Evolutionary conservation across 2,329 filamentous ascomycete genomes (phyloP).

Genomic region (Cladosporium sphaerospermum): DNA sequence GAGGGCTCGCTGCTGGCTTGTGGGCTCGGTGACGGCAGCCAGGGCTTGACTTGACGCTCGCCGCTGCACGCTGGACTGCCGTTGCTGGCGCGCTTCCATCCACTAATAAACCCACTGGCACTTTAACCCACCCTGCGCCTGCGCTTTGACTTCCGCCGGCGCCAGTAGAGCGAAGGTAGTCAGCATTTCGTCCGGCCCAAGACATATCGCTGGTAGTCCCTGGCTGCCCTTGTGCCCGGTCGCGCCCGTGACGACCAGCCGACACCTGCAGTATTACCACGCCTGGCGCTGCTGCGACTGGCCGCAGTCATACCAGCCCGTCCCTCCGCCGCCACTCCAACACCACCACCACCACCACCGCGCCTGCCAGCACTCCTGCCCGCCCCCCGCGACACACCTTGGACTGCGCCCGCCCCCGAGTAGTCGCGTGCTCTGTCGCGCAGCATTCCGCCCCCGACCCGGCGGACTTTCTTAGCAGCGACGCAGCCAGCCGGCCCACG

Average conservation of each 20-base stretch:
- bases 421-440: slow-evolving; percentile 8
- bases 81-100: neutral
- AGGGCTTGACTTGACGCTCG: neutral
- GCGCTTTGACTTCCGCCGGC: neutral
- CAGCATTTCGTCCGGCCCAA: slow-evolving; percentile 6
- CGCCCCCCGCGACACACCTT: neutral
- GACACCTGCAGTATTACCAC: slow-evolving; percentile 5
- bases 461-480: neutral
- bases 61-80: neutral
- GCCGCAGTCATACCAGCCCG: neutral
- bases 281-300: neutral
- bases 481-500: slow-evolving; percentile 3
- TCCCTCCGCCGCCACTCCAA: neutral
- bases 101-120: neutral
- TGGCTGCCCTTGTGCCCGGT: slow-evolving; percentile 8
- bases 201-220: slow-evolving; percentile 1
- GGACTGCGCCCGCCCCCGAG: neutral
- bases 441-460: slow-evolving; percentile 1
- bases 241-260: slow-evolving; percentile 12
- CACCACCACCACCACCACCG: neutral
- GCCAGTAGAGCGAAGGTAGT: slow-evolving; percentile 6
- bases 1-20: neutral
- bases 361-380: neutral
- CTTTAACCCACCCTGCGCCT: neutral
- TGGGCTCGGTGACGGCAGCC: slow-evolving; percentile 11